Conservation (phyloP, 345 rosid species). For the Brassica juncea region DNA sequence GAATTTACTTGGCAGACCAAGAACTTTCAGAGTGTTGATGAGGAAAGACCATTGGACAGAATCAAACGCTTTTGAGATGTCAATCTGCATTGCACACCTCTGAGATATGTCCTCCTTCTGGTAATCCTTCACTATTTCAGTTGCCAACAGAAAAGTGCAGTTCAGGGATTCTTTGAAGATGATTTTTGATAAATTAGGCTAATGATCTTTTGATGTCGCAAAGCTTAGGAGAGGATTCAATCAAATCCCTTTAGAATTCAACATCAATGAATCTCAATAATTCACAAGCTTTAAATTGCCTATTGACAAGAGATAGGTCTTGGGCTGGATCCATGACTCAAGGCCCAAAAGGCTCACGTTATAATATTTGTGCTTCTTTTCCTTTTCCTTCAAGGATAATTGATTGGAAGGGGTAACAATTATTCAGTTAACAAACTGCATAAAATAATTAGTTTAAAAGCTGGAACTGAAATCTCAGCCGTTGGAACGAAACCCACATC, state of each 20-base stretch:
- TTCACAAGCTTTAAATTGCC: neutral
- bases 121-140: too few species aligned
- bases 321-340: neutral
- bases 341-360: neutral
- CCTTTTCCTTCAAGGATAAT: neutral
- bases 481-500: neutral
- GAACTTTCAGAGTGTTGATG: too few species aligned
- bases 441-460: neutral
- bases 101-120: too few species aligned
- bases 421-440: neutral
- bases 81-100: too few species aligned
- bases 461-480: conserved; percentile 11
- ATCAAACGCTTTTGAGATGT: too few species aligned
- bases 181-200: neutral
- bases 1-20: too few species aligned
- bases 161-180: neutral
- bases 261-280: neutral
- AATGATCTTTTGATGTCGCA: neutral
- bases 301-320: neutral
- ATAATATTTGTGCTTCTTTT: neutral
- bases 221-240: neutral
- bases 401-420: neutral
- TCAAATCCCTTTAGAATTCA: neutral
- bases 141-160: neutral
- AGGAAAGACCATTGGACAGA: too few species aligned